Percentiles rank a stretch among this genome's conserved stretches.
These are phyloP conservation scores for Liquidambar formosana DNA, from an alignment of 164 flowering plant species.

Conservation along the genomic window DNA sequence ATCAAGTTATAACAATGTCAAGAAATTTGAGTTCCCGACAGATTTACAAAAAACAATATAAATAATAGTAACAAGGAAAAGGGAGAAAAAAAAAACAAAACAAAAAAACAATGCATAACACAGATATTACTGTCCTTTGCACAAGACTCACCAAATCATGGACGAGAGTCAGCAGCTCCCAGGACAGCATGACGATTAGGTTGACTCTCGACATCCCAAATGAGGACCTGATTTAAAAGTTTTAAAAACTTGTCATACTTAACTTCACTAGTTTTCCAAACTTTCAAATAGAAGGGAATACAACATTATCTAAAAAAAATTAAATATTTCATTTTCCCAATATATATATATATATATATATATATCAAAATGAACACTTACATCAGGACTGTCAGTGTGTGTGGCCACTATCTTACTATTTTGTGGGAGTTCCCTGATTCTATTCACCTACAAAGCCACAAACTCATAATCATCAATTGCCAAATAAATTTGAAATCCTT, in stretches of 20 bases:
- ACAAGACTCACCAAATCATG: conserved; percentile 62
- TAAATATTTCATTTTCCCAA: background rate
- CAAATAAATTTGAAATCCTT: background rate
- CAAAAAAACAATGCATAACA: background rate
- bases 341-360: background rate
- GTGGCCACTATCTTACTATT: conserved; percentile 89
- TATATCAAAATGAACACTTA: background rate
- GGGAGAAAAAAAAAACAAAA: too few relatives aligned
- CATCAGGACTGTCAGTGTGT: conserved; percentile 29
- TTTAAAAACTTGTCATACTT: background rate
- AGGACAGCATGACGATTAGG: conserved; percentile 91
- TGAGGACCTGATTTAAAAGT: conserved; percentile 58
- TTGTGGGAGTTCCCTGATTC: conserved; percentile 93
- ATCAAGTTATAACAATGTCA: background rate
- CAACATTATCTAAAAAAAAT: background rate
- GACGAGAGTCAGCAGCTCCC: conserved; percentile 83
- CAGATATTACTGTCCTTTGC: background rate
- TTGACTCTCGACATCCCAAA: conserved; percentile 95
- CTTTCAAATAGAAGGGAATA: background rate
- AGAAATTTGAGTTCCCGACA: too few relatives aligned
- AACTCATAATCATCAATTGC: background rate
- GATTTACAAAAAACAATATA: background rate
- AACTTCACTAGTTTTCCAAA: background rate
- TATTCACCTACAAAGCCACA: conserved; percentile 69
- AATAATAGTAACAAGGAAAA: too few relatives aligned